Conservation (phyloP, 331 rosid genomes). For the Quercus phellos region DNA sequence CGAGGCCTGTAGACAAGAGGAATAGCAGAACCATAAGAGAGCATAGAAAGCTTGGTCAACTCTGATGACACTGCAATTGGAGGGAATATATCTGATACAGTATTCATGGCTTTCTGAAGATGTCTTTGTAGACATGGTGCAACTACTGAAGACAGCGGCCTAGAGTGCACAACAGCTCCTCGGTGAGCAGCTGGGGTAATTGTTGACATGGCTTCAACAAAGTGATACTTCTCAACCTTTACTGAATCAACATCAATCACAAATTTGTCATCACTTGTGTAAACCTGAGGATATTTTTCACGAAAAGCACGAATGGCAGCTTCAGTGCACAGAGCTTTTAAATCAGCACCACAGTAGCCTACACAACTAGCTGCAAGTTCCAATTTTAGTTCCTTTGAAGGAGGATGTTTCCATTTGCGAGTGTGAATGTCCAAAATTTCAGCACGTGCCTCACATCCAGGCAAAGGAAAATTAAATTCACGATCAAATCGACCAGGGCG, state of each 20-base stretch:
- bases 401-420: conserved; percentile 96
- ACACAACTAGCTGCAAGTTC: conserved; percentile 99
- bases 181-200: conserved; percentile 99
- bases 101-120: conserved; percentile 60
- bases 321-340: conserved; percentile 96
- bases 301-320: conserved; percentile 99
- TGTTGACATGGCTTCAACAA: conserved; percentile 92
- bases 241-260: conserved; percentile 94
- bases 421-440: conserved; percentile 92
- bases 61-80: conserved; percentile 58
- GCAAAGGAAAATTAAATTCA: conserved; percentile 88
- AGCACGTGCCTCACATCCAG: conserved; percentile 94
- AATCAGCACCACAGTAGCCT: conserved; percentile 98
- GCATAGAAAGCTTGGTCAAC: conserved; percentile 78
- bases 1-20: conserved; percentile 94
- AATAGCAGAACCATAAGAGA: conserved; percentile 85
- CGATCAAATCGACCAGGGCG: conserved; percentile 99
- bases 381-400: conserved; percentile 59
- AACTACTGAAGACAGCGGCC: conserved; percentile 88
- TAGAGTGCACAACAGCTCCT: conserved; percentile 87
- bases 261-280: conserved; percentile 92
- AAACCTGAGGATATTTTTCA: conserved; percentile 92
- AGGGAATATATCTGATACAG: conserved; percentile 69
- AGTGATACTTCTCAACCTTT: conserved; percentile 79
- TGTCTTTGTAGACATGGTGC: conserved; percentile 76